Percentiles rank a stretch among this genome's conserved stretches.
These are phyloP conservation scores for Candida maltosa DNA, from an alignment of 805 yeast species.

Conservation along the genomic window DNA sequence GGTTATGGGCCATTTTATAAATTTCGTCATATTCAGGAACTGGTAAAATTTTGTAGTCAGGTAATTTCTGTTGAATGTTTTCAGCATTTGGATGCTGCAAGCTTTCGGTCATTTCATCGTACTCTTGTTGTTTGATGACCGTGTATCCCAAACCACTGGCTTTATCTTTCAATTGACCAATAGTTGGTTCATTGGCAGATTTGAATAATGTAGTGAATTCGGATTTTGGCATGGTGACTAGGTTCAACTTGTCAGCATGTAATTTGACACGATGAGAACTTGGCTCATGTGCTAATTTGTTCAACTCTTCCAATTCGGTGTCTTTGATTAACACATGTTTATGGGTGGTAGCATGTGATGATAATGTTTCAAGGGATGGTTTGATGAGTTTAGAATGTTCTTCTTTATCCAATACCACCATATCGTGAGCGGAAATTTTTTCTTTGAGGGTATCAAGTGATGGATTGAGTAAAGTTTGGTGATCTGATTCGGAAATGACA, in stretches of 20 bases:
- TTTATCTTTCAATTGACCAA: slow-evolving; percentile 19
- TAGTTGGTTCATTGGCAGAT: slow-evolving; percentile 24
- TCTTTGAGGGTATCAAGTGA: slow-evolving; percentile 13
- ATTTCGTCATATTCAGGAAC: slow-evolving; percentile 2
- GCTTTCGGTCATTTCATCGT: slow-evolving; percentile 7
- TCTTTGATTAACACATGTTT: slow-evolving; percentile 13
- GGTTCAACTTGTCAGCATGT: slow-evolving; percentile 31
- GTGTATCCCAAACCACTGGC: slow-evolving; percentile 10
- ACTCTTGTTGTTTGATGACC: slow-evolving; percentile 4
- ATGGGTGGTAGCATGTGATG: slow-evolving; percentile 10
- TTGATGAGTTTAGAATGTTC: slow-evolving; percentile 13
- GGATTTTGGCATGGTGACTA: slow-evolving; percentile 26
- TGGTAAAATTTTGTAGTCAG: slow-evolving; percentile 1
- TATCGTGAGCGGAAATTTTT: slow-evolving; percentile 8
- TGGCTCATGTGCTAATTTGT: slow-evolving; percentile 29
- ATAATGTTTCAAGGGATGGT: slow-evolving; percentile 18
- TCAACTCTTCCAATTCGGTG: slow-evolving; percentile 14
- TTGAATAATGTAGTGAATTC: slow-evolving; percentile 32
- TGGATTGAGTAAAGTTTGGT: slow-evolving; percentile 16
- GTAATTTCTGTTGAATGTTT: slow-evolving; percentile 9
- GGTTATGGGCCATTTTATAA: slow-evolving; percentile 17
- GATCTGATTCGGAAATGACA: slow-evolving; percentile 14
- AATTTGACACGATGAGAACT: slow-evolving; percentile 29
- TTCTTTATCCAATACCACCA: slow-evolving; percentile 11
- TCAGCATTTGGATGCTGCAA: slow-evolving; percentile 17